Evolutionary conservation across 352 stramenopile species (phyloP).

Genomic region (Achlya hypogyna): DNA sequence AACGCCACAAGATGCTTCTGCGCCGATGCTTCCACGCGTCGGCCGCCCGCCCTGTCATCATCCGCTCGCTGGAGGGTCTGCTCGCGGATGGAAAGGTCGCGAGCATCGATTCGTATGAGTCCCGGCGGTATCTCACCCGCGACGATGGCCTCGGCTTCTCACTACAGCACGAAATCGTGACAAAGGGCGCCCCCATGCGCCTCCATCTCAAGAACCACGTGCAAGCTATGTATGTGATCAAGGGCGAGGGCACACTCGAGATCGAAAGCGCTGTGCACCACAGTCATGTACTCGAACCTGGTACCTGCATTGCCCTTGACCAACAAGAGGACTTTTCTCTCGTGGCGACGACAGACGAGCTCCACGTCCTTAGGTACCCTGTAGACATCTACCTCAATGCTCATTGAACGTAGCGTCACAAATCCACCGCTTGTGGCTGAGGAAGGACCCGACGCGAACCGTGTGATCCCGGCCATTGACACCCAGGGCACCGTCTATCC

Average conservation of each 20-base stretch:
- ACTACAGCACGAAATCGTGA: not conserved
- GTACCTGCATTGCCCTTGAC: not conserved
- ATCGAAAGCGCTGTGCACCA: not conserved
- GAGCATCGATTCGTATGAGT: not conserved
- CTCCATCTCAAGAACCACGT: conserved; percentile 3
- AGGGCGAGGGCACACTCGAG: not conserved
- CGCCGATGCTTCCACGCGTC: not conserved
- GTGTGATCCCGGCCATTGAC: conserved; percentile 1
- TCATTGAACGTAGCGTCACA: not conserved
- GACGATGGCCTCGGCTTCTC: conserved; percentile 4
- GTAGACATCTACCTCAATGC: not conserved
- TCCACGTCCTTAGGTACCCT: conserved; percentile 1
- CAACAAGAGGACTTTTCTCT: not conserved
- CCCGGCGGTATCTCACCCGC: not conserved
- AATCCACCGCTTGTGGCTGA: not conserved
- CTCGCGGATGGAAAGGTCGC: not conserved
- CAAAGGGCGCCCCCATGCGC: not conserved
- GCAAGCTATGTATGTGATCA: not conserved
- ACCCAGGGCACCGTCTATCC: not conserved
- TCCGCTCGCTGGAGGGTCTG: not conserved
- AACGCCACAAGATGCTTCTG: conserved; percentile 5
- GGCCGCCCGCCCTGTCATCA: not conserved
- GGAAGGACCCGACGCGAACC: not conserved
- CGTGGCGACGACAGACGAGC: not conserved
- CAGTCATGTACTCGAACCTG: not conserved